Evolutionary conservation across 2,329 filamentous ascomycete species (phyloP).

Genomic region (Paracorniculantispora psalliotae): DNA sequence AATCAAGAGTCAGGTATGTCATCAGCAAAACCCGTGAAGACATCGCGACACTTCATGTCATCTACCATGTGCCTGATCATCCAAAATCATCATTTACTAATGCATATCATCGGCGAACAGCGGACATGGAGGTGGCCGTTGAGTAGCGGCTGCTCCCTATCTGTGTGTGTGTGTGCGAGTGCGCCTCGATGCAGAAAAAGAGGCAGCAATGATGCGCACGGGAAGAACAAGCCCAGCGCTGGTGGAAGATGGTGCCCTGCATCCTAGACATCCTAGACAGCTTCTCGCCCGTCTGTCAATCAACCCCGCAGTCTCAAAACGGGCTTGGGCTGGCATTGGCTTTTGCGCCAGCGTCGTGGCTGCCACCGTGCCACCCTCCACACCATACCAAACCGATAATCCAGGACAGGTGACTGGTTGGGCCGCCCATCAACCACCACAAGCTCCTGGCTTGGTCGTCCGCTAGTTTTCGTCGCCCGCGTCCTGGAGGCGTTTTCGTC

Average conservation of each 20-base stretch:
- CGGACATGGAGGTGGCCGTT: neutral
- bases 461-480: neutral
- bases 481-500: neutral
- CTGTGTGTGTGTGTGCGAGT: neutral
- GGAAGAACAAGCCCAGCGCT: neutral
- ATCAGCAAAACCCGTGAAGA: neutral
- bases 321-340: slow-evolving; percentile 6
- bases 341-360: slow-evolving; percentile 5
- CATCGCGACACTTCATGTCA: slow-evolving; percentile 5
- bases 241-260: neutral
- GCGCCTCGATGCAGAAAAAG: neutral
- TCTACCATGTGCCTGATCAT: slow-evolving; percentile 2
- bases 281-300: neutral
- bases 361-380: slow-evolving; percentile 11
- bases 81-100: neutral
- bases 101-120: neutral
- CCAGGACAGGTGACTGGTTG: slow-evolving; percentile 9
- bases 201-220: neutral
- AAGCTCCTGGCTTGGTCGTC: neutral
- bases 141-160: neutral
- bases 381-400: slow-evolving; percentile 9
- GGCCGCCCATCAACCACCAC: neutral
- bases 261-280: too few relatives aligned
- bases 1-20: neutral
- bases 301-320: slow-evolving; percentile 13